Conservation (phyloP, 306 rosid species). For the Morella rubra region DNA sequence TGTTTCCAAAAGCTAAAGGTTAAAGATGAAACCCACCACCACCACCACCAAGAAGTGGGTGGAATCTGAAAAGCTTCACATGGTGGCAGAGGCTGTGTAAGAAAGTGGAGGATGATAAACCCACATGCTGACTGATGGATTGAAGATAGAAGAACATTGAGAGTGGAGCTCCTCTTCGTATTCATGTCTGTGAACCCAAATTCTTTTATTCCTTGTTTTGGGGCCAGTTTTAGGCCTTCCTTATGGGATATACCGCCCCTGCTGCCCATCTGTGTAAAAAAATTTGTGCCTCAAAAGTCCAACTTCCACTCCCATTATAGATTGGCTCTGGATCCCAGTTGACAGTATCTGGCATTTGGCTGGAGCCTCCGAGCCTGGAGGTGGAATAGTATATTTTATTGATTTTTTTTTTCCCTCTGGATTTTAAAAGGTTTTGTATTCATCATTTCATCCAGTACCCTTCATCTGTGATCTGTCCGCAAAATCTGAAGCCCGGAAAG, state of each 20-base stretch:
- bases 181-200: conserved; percentile 18
- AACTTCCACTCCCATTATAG: background rate
- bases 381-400: no score
- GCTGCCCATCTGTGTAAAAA: no score
- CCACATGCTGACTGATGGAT: conserved; percentile 39
- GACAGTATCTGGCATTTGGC: background rate
- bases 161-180: background rate
- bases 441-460: no score
- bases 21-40: conserved; percentile 26
- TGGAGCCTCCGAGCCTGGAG: background rate
- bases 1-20: conserved; percentile 36
- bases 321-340: background rate
- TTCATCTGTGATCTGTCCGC: no score
- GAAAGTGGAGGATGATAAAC: conserved; percentile 24
- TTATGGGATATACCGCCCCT: no score
- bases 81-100: conserved; percentile 29
- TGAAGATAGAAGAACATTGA: background rate
- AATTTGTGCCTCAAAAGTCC: background rate
- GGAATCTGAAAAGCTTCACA: conserved; percentile 77
- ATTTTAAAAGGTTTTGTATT: no score
- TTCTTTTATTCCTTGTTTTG: conserved; percentile 26
- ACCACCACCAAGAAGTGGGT: conserved; percentile 31
- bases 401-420: no score
- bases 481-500: no score
- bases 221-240: background rate